These are phyloP conservation scores for Flaveria bidentis DNA, from an alignment of 129 eudicot species.

Conservation along the genomic window DNA sequence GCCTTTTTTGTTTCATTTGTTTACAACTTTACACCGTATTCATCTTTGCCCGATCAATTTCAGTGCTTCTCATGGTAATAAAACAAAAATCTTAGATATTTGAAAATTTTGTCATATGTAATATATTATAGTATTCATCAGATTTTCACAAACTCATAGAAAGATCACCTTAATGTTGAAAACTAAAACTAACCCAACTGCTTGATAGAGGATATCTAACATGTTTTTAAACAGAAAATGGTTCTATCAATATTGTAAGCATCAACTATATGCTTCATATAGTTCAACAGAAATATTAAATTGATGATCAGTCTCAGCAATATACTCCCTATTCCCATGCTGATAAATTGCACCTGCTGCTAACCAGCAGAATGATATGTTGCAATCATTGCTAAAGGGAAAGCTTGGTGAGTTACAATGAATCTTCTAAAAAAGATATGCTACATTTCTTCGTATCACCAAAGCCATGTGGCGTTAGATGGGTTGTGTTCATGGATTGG, in stretches of 20 bases:
- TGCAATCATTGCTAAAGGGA: background rate
- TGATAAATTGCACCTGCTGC: background rate
- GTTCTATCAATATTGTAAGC: too few species aligned
- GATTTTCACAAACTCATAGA: background rate
- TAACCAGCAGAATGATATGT: background rate
- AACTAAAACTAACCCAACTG: background rate
- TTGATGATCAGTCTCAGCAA: background rate
- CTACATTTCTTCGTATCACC: background rate
- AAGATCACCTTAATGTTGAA: background rate
- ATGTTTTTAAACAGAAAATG: too few species aligned
- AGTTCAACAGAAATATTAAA: too few species aligned
- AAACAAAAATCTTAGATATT: background rate
- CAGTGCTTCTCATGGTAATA: background rate
- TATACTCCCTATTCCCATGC: background rate
- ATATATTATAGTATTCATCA: background rate
- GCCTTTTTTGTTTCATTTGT: background rate
- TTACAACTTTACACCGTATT: background rate
- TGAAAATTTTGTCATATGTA: background rate
- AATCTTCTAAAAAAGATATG: background rate
- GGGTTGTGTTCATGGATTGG: background rate
- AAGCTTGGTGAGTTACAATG: background rate
- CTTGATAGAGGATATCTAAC: too few species aligned
- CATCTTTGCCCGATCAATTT: background rate
- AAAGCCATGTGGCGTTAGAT: background rate
- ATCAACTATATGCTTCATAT: too few species aligned